phyloP scores from a whole-genome alignment of 345 rosid genomes.

The Eucalyptus microcorys region DNA sequence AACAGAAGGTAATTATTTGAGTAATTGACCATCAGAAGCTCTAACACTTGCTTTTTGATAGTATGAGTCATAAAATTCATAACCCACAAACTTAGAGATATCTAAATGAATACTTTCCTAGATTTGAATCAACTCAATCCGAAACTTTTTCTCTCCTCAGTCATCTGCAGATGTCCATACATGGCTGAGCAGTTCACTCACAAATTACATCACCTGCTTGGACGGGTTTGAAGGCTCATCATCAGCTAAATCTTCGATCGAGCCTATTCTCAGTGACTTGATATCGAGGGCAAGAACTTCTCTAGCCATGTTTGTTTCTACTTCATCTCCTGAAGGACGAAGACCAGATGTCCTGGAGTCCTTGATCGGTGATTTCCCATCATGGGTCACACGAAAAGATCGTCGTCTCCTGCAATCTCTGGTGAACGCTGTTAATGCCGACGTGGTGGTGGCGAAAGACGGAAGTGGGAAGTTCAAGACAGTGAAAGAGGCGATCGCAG shows the following conservation, averaged over 20 bases:
- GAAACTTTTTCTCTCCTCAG: neutral
- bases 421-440: conserved; percentile 24
- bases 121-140: conserved; percentile 1
- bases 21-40: neutral
- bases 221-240: conserved; percentile 33
- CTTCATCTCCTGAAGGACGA: neutral
- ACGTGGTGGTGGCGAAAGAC: conserved; percentile 69
- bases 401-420: conserved; percentile 26
- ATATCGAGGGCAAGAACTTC: conserved; percentile 42
- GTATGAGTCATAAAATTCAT: neutral
- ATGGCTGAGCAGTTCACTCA: conserved; percentile 77
- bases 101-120: neutral
- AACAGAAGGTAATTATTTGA: neutral
- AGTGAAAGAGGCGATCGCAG: conserved; percentile 50
- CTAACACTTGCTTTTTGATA: neutral
- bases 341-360: neutral
- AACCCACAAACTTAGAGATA: neutral
- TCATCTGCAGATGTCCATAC: conserved; percentile 41
- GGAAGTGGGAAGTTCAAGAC: conserved; percentile 80
- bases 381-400: conserved; percentile 49
- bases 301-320: conserved; percentile 44
- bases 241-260: conserved; percentile 1
- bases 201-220: conserved; percentile 73
- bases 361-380: conserved; percentile 22
- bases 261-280: conserved; percentile 27